Base-by-base conservation (phyloP, 768 basidiomycete species). In the Lactifluus volemus region DNA sequence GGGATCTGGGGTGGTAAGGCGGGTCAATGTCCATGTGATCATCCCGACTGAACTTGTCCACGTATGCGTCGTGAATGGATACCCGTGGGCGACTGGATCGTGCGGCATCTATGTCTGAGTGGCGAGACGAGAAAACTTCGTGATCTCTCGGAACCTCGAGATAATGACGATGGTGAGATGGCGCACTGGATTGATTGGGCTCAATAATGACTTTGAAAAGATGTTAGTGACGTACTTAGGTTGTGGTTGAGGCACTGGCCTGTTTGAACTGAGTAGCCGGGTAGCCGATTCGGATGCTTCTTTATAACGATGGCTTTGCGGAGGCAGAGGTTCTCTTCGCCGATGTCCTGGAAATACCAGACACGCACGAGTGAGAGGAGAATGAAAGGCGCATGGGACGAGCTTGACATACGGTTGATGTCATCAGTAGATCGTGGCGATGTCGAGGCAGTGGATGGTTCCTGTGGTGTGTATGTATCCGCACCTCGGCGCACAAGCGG, bases 281-380 rank as follows among this genome's bases (percentile, higher is more conserved):
- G 21, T 15, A 9, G 39, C 21, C 9, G 32, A 45, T 9, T 53
- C 61, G 8, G 59, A 52, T 29, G 58, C 58, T 56, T 65, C 64
- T 47, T 55, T 58, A 42, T 54, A 66, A 10, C 65, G 65, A 51
- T 64, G 63, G 15, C 55, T 64, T 62, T 66, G 65, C 19, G 63
- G 47, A 60, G 65, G 63, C n/a, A 66, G 36, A 15, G 65, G 65
- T 19, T 49, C 50, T 42, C 63, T 45, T 50, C 59, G 58, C 32
- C 65, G 65, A 30, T 59, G 50, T 52, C 62, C 65, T 66, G 55
- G 56, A 53, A 62, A 62, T 48, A 32, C 41, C 61, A 32, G 58
- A 55, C 15, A 34, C 49, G 56, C 17, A 53, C 39, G 57, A 30
- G 56, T 55, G 53, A 63, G 52, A 50, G 49, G 51, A 58, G 52